phyloP scores from a whole-genome alignment of 441 rosid species.

The Jatropha podagrica region DNA sequence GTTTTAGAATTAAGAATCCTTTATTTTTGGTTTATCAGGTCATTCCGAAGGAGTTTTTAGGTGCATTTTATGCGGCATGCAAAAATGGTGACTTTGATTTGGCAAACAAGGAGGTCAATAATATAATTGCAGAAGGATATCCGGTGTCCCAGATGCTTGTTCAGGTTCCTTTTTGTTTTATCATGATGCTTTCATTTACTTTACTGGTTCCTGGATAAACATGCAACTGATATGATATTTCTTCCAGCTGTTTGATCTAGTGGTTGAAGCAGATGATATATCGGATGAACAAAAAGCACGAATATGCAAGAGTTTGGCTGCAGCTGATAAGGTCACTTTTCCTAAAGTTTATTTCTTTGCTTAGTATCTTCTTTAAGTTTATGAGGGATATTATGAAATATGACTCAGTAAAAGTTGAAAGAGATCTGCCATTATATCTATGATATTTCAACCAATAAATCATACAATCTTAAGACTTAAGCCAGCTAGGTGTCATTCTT shows the following conservation, averaged over 20 bases:
- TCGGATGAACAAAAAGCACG: constrained; percentile 91
- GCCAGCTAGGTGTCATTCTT: constrained; percentile 7
- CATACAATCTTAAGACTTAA: constrained; percentile 2
- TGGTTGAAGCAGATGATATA: constrained; percentile 68
- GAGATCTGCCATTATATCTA: not conserved
- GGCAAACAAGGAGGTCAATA: constrained; percentile 83
- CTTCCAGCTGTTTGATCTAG: constrained; percentile 68
- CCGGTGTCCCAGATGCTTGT: constrained; percentile 87
- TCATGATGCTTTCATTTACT: not conserved
- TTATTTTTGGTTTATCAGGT: constrained; percentile 44
- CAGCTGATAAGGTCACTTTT: constrained; percentile 75
- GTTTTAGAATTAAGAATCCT: not conserved
- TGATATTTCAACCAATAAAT: not conserved
- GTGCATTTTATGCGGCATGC: constrained; percentile 62
- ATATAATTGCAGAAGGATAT: constrained; percentile 83
- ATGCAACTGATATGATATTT: constrained; percentile 19
- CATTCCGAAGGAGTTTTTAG: constrained; percentile 64
- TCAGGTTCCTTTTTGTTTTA: constrained; percentile 49
- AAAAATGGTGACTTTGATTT: constrained; percentile 87
- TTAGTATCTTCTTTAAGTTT: not conserved
- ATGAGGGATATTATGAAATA: not conserved
- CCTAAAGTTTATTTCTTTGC: constrained; percentile 7
- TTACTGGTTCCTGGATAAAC: constrained; percentile 10
- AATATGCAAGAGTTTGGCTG: constrained; percentile 74
- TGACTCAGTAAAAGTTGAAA: not conserved